A percentile compares a stretch with the other conserved stretches of the same genome.
Conservation (phyloP, 176 grass and related monocot species). For the Saccharum officinarum region DNA sequence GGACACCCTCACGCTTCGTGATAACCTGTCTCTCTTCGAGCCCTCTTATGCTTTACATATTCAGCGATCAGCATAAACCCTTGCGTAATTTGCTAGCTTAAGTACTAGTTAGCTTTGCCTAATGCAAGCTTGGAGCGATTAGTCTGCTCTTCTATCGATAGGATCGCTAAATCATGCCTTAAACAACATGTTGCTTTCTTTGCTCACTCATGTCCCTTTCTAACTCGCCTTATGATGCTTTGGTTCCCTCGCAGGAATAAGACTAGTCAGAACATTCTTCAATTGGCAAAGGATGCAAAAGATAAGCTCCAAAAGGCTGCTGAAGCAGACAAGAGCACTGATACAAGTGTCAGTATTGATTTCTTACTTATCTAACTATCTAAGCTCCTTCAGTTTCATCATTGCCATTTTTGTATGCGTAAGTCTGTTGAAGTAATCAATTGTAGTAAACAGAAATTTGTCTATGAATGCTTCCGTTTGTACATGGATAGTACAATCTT, state of each 20-base stretch:
- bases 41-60: constrained; percentile 10
- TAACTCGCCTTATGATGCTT: not conserved
- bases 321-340: constrained; percentile 59
- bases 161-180: constrained; percentile 14
- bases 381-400: constrained; percentile 14
- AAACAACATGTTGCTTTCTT: not conserved
- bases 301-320: constrained; percentile 74
- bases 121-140: constrained; percentile 7
- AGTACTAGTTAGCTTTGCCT: not conserved
- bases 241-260: constrained; percentile 61
- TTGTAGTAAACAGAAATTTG: not conserved
- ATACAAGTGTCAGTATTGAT: constrained; percentile 63
- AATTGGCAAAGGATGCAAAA: constrained; percentile 75
- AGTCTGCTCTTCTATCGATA: constrained; percentile 10
- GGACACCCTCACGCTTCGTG: constrained; percentile 75
- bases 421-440: not conserved
- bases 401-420: not conserved
- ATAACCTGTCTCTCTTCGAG: constrained; percentile 59
- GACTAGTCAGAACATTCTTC: constrained; percentile 68
- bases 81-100: not conserved
- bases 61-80: constrained; percentile 8
- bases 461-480: not conserved
- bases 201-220: constrained; percentile 12
- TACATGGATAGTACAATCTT: not conserved
- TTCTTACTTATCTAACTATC: not conserved